Percentiles rank a stretch among this genome's conserved stretches.
phyloP scores from a whole-genome alignment of 306 rosid species.

The Begonia peltatifolia region DNA sequence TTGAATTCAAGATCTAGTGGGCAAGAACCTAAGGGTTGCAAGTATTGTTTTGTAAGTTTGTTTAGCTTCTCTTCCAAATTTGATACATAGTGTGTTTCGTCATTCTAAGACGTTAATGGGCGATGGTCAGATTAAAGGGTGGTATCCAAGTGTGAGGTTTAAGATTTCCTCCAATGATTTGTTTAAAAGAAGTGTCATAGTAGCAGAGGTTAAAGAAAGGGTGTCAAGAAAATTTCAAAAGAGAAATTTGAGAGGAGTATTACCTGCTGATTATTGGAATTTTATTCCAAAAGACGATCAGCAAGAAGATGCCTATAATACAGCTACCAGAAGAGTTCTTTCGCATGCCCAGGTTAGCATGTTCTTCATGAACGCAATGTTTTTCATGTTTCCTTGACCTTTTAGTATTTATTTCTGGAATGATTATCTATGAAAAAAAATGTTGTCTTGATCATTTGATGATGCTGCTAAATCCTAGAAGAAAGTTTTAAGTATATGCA shows the following conservation, averaged over 20 bases:
- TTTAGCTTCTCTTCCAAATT: constrained; percentile 5
- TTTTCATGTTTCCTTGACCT: too few species aligned
- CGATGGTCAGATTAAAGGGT: constrained; percentile 9
- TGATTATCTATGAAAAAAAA: too few species aligned
- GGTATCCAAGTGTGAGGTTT: constrained; percentile 65
- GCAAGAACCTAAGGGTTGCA: constrained; percentile 38
- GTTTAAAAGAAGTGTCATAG: constrained; percentile 47
- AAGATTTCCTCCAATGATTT: constrained; percentile 58
- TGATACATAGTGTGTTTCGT: constrained; percentile 8
- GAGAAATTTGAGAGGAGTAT: constrained; percentile 17
- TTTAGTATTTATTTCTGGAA: too few species aligned
- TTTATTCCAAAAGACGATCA: constrained; percentile 55
- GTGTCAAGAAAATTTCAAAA: constrained; percentile 18
- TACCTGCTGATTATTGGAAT: constrained; percentile 75
- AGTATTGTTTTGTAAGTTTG: constrained; percentile 72
- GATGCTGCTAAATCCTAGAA: too few species aligned
- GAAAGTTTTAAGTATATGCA: too few species aligned
- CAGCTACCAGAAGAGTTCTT: constrained; percentile 44
- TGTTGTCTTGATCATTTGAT: too few species aligned
- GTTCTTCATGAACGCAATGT: constrained; percentile 2
- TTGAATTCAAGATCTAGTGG: constrained; percentile 17
- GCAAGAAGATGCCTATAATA: constrained; percentile 36
- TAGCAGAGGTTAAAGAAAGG: constrained; percentile 47
- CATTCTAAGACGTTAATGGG: neutral
- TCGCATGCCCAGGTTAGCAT: constrained; percentile 67